These are phyloP conservation scores for Trypanosoma theileri DNA, from an alignment of 208 protist genomes.

Conservation along the genomic window DNA sequence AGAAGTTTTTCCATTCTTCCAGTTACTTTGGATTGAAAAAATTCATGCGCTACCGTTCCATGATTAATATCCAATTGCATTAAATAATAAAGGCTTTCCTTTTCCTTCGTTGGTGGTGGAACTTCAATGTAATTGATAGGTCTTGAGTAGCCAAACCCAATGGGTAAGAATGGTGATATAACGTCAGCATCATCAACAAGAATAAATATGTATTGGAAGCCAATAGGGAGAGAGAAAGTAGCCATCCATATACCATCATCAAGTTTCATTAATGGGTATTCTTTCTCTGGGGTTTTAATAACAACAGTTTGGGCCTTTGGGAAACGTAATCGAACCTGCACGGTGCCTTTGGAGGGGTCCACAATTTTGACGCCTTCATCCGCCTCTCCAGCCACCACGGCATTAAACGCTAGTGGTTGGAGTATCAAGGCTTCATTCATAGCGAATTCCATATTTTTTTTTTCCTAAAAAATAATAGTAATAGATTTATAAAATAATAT, in stretches of 20 bases:
- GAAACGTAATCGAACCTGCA: slow-evolving; percentile 24
- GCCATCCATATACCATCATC: slow-evolving; percentile 26
- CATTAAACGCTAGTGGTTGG: slow-evolving; percentile 15
- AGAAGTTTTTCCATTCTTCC: slow-evolving; percentile 19
- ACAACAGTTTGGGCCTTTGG: slow-evolving; percentile 22
- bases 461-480: slow-evolving; percentile 2
- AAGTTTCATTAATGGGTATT: slow-evolving; percentile 3
- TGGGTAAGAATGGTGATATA: slow-evolving; percentile 30
- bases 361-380: slow-evolving; percentile 28
- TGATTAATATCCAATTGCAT: slow-evolving; percentile 8
- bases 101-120: slow-evolving; percentile 3
- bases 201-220: slow-evolving; percentile 33
- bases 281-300: neutral
- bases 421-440: slow-evolving; percentile 16
- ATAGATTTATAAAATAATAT: neutral
- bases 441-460: neutral
- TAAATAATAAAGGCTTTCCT: neutral
- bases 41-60: slow-evolving; percentile 31
- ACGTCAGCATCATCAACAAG: slow-evolving; percentile 35
- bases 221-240: slow-evolving; percentile 4
- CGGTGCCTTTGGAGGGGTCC: slow-evolving; percentile 16
- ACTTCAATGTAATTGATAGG: slow-evolving; percentile 34
- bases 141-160: slow-evolving; percentile 23
- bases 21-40: slow-evolving; percentile 23
- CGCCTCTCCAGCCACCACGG: slow-evolving; percentile 11